These are phyloP conservation scores for Penicillium paneum DNA, from an alignment of 2,329 filamentous ascomycete genomes.

Conservation along the genomic window DNA sequence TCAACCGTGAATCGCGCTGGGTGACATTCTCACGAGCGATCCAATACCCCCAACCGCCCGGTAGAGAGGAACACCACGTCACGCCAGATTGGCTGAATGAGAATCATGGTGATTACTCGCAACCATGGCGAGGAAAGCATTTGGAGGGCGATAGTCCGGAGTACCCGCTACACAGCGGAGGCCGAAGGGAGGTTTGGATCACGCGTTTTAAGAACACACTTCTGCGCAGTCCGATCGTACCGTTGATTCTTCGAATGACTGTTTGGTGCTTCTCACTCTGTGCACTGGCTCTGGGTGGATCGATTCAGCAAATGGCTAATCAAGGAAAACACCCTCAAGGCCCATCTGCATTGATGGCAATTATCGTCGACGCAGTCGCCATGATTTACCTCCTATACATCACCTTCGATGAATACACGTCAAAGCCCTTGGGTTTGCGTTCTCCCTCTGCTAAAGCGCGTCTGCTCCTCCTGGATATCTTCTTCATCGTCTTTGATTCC, in stretches of 20 bases:
- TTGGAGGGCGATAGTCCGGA: conserved; percentile 52
- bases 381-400: conserved; percentile 90
- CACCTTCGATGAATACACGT: conserved; percentile 93
- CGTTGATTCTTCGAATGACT: conserved; percentile 74
- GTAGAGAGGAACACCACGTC: conserved; percentile 41
- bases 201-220: conserved; percentile 66
- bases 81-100: conserved; percentile 46
- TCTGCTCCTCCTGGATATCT: conserved; percentile 83
- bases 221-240: conserved; percentile 79
- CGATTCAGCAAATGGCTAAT: conserved; percentile 64
- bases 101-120: conserved; percentile 45
- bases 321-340: conserved; percentile 54
- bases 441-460: conserved; percentile 80
- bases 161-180: conserved; percentile 48
- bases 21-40: conserved; percentile 44
- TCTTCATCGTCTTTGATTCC: conserved; percentile 97
- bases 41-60: conserved; percentile 41
- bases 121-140: conserved; percentile 52
- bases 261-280: conserved; percentile 80
- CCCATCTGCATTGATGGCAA: conserved; percentile 80
- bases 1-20: conserved; percentile 46
- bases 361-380: conserved; percentile 83
- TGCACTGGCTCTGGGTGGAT: conserved; percentile 73
- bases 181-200: conserved; percentile 52
- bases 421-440: conserved; percentile 84